phyloP scores from a whole-genome alignment of 2,329 filamentous ascomycete species.

The Pseudofabraea citricarpa region DNA sequence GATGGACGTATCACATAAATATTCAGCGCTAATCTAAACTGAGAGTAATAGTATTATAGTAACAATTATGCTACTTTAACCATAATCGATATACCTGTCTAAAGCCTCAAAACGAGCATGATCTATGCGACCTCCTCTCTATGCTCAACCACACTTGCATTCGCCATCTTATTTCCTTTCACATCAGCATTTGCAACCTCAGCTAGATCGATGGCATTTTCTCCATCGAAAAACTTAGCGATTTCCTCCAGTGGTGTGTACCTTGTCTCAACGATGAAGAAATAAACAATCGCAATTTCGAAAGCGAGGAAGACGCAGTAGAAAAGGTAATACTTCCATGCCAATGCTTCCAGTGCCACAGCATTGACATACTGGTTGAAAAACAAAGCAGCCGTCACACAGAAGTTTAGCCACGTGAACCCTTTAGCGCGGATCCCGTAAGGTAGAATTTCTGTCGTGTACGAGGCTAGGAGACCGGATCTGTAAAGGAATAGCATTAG shows the following conservation, averaged over 20 bases:
- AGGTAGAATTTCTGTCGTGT: constrained; percentile 23
- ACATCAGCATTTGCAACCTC: no score
- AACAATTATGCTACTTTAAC: background rate
- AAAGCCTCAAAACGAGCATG: background rate
- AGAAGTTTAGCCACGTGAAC: constrained; percentile 1
- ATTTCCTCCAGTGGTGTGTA: constrained; percentile 38
- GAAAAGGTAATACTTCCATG: constrained; percentile 37
- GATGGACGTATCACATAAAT: no score
- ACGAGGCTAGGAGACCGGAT: constrained; percentile 18
- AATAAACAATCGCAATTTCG: constrained; percentile 17
- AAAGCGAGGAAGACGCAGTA: constrained; percentile 30
- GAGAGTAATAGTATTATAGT: background rate
- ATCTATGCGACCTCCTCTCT: no score
- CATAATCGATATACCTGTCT: background rate
- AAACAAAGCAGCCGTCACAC: constrained; percentile 35
- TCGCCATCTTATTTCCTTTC: no score
- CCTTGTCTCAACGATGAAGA: constrained; percentile 33
- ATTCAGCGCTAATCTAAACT: background rate
- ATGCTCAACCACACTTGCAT: no score
- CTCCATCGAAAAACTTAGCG: constrained; percentile 37
- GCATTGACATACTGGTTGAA: constrained; percentile 37
- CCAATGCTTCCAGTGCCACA: constrained; percentile 31
- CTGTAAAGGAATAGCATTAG: no score
- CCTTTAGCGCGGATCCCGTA: constrained; percentile 27
- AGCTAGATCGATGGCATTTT: constrained; percentile 33